Evolutionary conservation across 108 stramenopile genomes (phyloP), one percentile per base, ranked within the genome.

Genomic region (Chaetoceros muelleri): DNA sequence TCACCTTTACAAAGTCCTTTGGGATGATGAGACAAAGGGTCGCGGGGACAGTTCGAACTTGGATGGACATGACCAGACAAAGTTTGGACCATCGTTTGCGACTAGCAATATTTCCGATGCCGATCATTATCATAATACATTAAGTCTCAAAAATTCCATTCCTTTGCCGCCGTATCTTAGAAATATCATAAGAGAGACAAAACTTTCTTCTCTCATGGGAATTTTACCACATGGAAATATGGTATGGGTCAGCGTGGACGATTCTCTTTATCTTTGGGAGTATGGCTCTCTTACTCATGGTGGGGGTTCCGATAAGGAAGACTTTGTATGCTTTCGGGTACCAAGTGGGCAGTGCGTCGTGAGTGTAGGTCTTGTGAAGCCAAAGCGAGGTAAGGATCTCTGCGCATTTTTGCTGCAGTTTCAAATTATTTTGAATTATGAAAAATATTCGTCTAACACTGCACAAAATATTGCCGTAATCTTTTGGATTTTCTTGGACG

Each of bases 161-260:
- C 91, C 87, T 8, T 72, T 93, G 25, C 87, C 91, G 13, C 52
- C 75, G 0, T 65, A 67, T 28, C 49, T 93, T 24, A 60, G 71
- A 16, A 53, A 70, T 16, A 68, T 72, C 44, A 56, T 76, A 13
- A 50, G 66, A 40, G 66, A 65, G 27, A 76, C 73, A 0, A 61
- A 76, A 48, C 57, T 69, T 5, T 66, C 76, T 2, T 65, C 58
- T 1, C 68, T 86, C n/a, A 96, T 96, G 97, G 97, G 97, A 21
- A 48, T 98, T 25, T 72, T 96, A 44, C 82, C 87, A 40, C 78
- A 94, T 30, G 94, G 87, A 5, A 55, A 85, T 60, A 67, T 95
- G 51, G 97, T 82, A 5, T 98, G 97, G 97, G 64, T 96, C 74
- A 82, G 74, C 48, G 72, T 88, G 30, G 97, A 98, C 62, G 81